Conservation (phyloP, 225 moss, liverwort and hornwort genomes). For the Polytrichum formosum region DNA sequence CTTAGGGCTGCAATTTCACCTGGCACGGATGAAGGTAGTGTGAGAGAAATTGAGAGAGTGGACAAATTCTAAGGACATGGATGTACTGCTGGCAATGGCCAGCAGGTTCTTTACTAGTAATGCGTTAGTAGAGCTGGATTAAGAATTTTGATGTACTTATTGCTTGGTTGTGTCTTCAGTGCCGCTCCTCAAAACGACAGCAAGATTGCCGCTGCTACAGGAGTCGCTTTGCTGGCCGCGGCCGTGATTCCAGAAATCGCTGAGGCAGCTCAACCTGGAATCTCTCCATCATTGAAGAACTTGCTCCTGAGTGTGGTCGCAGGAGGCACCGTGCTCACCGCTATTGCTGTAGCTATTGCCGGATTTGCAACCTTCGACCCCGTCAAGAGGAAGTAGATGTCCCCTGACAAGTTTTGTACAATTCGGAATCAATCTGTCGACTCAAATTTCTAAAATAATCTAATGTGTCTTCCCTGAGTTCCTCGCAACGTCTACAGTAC, state of each 20-base stretch:
- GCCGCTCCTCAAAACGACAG: conserved; percentile 50
- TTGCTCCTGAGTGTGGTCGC: conserved; percentile 82
- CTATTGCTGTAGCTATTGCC: conserved; percentile 60
- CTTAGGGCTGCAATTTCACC: no score
- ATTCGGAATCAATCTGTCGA: conserved; percentile 34
- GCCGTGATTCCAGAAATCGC: conserved; percentile 83
- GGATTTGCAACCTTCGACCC: conserved; percentile 96
- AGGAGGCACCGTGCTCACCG: conserved; percentile 61
- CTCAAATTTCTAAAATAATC: conserved; percentile 16
- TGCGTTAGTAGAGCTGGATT: no score
- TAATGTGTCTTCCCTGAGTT: not conserved
- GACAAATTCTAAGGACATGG: no score
- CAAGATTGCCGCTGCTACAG: conserved; percentile 53
- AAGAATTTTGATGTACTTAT: no score
- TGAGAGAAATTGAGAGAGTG: no score
- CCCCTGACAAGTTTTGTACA: conserved; percentile 22
- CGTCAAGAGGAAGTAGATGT: conserved; percentile 74
- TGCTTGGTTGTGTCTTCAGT: conserved; percentile 27
- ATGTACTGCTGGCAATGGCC: no score
- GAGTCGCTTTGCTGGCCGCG: conserved; percentile 69
- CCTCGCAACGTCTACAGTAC: no score
- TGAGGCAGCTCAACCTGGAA: conserved; percentile 75
- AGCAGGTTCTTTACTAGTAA: no score
- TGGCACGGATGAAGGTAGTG: no score
- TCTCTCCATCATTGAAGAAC: conserved; percentile 93